These are phyloP conservation scores for Kregervanrija delftensis DNA, from an alignment of 805 yeast genomes.

Conservation along the genomic window DNA sequence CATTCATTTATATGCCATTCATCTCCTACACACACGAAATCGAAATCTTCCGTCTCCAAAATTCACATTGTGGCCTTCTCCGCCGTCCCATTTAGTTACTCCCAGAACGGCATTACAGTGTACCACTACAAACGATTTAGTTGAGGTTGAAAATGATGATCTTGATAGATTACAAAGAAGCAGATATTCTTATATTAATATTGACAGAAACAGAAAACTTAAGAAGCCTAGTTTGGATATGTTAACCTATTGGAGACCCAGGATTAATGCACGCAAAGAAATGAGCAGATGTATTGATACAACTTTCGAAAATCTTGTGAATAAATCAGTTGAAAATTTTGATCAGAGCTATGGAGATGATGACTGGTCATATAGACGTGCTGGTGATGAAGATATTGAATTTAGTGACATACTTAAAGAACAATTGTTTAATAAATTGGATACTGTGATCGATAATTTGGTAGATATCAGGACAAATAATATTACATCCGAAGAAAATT, in stretches of 20 bases:
- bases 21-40: constrained; percentile 31
- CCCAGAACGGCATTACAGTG: constrained; percentile 2
- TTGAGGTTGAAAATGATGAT: background rate
- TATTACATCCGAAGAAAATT: too few species aligned
- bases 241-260: constrained; percentile 7
- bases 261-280: constrained; percentile 3
- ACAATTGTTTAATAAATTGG: constrained; percentile 12
- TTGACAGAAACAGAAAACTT: background rate
- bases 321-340: too few species aligned
- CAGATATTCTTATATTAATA: constrained; percentile 2
- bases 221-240: constrained; percentile 1
- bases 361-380: too few species aligned
- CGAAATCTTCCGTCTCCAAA: constrained; percentile 3
- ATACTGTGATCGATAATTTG: constrained; percentile 16
- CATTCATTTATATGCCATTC: constrained; percentile 56
- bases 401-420: constrained; percentile 11
- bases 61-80: constrained; percentile 9
- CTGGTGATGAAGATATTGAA: constrained; percentile 2
- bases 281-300: constrained; percentile 6
- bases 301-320: constrained; percentile 3
- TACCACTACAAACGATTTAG: background rate
- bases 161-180: background rate
- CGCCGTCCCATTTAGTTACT: constrained; percentile 1
- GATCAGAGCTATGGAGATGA: too few species aligned
- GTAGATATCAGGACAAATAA: background rate